Evolutionary conservation across 345 rosid species (phyloP), one percentile per base, ranked within the genome.

Genomic region (Garcia nutans): DNA sequence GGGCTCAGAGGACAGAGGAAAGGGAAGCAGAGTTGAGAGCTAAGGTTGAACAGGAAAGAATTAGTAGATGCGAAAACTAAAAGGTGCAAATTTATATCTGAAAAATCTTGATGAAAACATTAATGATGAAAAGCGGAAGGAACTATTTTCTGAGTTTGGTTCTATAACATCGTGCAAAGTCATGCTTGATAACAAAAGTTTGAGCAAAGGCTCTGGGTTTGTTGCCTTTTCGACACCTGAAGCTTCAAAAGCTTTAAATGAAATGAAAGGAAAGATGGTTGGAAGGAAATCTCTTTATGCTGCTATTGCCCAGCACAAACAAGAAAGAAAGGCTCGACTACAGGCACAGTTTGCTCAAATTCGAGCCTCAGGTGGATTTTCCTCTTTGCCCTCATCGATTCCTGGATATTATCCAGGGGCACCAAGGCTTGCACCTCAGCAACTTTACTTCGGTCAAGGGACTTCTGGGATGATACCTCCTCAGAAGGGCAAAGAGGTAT

Each of bases 401-500:
- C 31, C 31, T 28, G 2, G 31, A 28, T 28, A 28, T 28, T 28
- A 28, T 28, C 31, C 31, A 1, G 31, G 31, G 31, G 1, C 31
- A 28, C 31, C 31, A 28, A 28, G 31, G 31, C 31, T 28, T 28
- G 31, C 31, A 28, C 31, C 31, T 28, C 31, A 28, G 2, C 31
- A 28, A 28, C 1, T 28, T 28, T 28, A 28, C 31, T 28, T 86
- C 60, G 97, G 91, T n/a, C 89, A 97, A 5, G 88, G 82, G 76
- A 92, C 88, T 1, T 89, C 91, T 1, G 98, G 91, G 89, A 88
- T 77, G 54, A 86, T 82, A 24, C 86, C 92, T 19, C 93, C 94
- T 6, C 94, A 90, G 71, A 97, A 96, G 82, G n/a, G n/a, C n/a
- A n/a, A n/a, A n/a, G n/a, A n/a, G n/a, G 97, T 95, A 57, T 81